phyloP scores from a whole-genome alignment of 2,329 filamentous ascomycete species.

The Colletotrichum limetticola region DNA sequence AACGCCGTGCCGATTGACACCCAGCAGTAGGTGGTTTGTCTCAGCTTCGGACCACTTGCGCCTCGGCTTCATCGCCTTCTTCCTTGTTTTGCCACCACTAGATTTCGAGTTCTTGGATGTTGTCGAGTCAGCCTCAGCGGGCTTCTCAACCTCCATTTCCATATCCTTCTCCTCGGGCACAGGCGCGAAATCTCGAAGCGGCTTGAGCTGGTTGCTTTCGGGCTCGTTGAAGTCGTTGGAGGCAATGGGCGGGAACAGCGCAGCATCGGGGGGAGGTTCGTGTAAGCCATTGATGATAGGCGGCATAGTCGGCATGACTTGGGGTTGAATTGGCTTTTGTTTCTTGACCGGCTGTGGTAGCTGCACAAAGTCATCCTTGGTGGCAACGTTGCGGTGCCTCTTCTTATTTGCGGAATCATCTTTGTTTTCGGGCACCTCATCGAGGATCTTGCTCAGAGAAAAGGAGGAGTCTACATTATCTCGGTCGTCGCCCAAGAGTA shows the following conservation, averaged over 20 bases:
- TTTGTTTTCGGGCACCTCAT: conserved; percentile 53
- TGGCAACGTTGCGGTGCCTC: conserved; percentile 57
- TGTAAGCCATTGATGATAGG: conserved; percentile 74
- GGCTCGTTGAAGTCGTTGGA: conserved; percentile 65
- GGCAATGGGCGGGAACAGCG: conserved; percentile 72
- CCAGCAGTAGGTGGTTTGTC: conserved; percentile 70
- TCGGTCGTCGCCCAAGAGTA: conserved; percentile 51
- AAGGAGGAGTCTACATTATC: conserved; percentile 52
- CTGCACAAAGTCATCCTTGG: conserved; percentile 72
- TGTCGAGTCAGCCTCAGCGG: conserved; percentile 42
- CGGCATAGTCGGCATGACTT: conserved; percentile 59
- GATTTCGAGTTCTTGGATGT: conserved; percentile 37
- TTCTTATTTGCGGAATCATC: conserved; percentile 66
- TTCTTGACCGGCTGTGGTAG: conserved; percentile 74
- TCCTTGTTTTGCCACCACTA: conserved; percentile 54
- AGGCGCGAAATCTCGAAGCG: conserved; percentile 55
- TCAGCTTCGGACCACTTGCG: conserved; percentile 74
- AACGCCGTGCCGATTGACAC: conserved; percentile 71
- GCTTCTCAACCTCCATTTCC: conserved; percentile 40
- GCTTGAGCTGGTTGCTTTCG: conserved; percentile 53
- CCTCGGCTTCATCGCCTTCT: conserved; percentile 66
- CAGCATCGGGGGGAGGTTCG: conserved; percentile 69
- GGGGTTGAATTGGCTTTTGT: conserved; percentile 67
- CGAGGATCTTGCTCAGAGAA: conserved; percentile 57
- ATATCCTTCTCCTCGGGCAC: conserved; percentile 39